Evolutionary conservation across 2,329 filamentous ascomycete species (phyloP).

Genomic region (Pestalotiopsis sp.): DNA sequence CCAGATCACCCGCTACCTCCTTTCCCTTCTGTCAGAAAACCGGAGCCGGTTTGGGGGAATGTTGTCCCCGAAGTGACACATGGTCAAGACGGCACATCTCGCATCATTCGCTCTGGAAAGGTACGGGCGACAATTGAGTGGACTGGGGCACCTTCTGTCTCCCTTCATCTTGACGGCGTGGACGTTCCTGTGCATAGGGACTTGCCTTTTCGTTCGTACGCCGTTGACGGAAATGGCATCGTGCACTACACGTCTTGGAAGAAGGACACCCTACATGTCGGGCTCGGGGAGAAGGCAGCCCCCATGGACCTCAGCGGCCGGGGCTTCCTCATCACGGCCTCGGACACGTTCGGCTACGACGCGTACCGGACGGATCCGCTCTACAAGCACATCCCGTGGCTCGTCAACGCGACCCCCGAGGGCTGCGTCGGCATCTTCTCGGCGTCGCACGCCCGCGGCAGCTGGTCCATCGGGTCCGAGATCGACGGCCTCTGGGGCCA

Average conservation of each 20-base stretch:
- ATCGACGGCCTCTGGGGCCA: slow-evolving; percentile 77
- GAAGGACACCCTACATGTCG: slow-evolving; percentile 64
- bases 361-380: slow-evolving; percentile 70
- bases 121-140: slow-evolving; percentile 61
- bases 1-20: slow-evolving; percentile 64
- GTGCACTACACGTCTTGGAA: slow-evolving; percentile 68
- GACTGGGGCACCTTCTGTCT: slow-evolving; percentile 58
- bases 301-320: slow-evolving; percentile 73
- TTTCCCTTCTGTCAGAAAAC: slow-evolving; percentile 59
- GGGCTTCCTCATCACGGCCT: slow-evolving; percentile 67
- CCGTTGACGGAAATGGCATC: slow-evolving; percentile 60
- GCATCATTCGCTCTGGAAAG: slow-evolving; percentile 46
- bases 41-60: slow-evolving; percentile 36
- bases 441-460: slow-evolving; percentile 63
- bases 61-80: slow-evolving; percentile 31
- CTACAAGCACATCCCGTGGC: slow-evolving; percentile 75
- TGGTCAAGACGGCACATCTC: slow-evolving; percentile 34
- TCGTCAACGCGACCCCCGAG: slow-evolving; percentile 67
- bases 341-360: slow-evolving; percentile 75
- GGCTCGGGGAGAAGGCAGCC: slow-evolving; percentile 69
- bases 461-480: slow-evolving; percentile 69
- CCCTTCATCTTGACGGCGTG: slow-evolving; percentile 50
- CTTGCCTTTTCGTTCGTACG: slow-evolving; percentile 66
- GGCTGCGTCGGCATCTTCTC: slow-evolving; percentile 71
- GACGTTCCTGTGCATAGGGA: slow-evolving; percentile 61